These are phyloP conservation scores for Naganishia sp. DNA, from an alignment of 1,284 basidiomycete genomes.

Conservation along the genomic window DNA sequence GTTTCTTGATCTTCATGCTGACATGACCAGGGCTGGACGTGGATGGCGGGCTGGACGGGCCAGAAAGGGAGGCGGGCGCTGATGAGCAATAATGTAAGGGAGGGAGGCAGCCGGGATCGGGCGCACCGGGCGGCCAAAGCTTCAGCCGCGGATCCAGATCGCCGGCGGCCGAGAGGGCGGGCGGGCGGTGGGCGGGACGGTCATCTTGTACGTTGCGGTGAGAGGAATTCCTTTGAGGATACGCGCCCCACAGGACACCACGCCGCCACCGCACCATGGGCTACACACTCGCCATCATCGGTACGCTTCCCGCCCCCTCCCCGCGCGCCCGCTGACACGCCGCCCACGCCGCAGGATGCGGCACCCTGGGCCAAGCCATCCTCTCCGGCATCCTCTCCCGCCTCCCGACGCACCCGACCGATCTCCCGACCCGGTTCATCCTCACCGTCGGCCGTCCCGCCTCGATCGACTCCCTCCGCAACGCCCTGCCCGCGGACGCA, in stretches of 20 bases:
- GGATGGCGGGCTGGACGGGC: background rate
- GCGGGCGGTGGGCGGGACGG: no score
- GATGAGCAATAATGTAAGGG: background rate
- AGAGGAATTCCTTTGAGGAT: no score
- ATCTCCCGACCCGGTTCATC: slow-evolving; percentile 78
- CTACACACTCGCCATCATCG: slow-evolving; percentile 57
- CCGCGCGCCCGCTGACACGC: slow-evolving; percentile 31
- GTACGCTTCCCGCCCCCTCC: slow-evolving; percentile 38
- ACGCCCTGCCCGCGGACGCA: slow-evolving; percentile 61
- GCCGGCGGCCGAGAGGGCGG: no score
- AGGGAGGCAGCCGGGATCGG: background rate
- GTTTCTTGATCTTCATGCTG: slow-evolving; percentile 34
- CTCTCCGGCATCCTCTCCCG: slow-evolving; percentile 65
- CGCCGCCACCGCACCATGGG: slow-evolving; percentile 49
- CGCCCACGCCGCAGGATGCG: slow-evolving; percentile 70
- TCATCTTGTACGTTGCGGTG: no score
- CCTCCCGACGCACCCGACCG: slow-evolving; percentile 60
- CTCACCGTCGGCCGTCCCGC: slow-evolving; percentile 83
- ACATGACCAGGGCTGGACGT: slow-evolving; percentile 17
- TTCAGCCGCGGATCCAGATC: no score
- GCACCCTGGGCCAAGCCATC: slow-evolving; percentile 97
- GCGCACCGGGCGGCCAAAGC: background rate
- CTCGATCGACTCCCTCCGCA: slow-evolving; percentile 69
- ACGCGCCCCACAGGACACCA: background rate
- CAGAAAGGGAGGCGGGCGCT: background rate